Conservation (phyloP, 768 basidiomycete genomes). For the Amanita molliuscula region DNA sequence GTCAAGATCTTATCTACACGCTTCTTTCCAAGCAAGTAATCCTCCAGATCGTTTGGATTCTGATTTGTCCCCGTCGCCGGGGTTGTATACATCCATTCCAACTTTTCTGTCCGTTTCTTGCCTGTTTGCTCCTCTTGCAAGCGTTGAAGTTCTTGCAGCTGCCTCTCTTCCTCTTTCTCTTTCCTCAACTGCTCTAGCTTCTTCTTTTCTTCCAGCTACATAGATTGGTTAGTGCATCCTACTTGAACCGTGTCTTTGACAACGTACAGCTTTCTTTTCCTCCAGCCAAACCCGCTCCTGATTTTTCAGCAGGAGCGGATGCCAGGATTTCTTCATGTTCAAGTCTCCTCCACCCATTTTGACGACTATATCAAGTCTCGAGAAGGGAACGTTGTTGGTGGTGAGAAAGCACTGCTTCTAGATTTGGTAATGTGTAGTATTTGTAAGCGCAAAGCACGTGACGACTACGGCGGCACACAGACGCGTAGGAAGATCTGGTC, state of each 20-base stretch:
- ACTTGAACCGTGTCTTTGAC: not conserved
- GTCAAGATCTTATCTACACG: constrained; percentile 93
- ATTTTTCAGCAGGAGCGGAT: constrained; percentile 94
- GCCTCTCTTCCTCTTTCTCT: constrained; percentile 96
- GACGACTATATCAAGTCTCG: constrained; percentile 11
- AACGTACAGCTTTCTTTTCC: constrained; percentile 88
- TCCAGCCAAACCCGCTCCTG: constrained; percentile 99
- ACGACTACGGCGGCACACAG: not conserved
- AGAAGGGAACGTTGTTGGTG: constrained; percentile 10
- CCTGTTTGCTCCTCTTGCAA: constrained; percentile 94
- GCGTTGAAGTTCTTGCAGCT: constrained; percentile 91
- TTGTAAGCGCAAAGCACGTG: not conserved
- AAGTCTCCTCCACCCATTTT: constrained; percentile 98
- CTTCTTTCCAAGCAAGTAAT: constrained; percentile 95
- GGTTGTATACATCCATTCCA: constrained; percentile 99
- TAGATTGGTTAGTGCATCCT: constrained; percentile 9
- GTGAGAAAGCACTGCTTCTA: constrained; percentile 2
- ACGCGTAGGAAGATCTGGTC: not conserved
- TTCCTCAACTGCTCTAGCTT: constrained; percentile 94
- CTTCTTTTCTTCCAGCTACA: constrained; percentile 95
- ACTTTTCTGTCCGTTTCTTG: constrained; percentile 84
- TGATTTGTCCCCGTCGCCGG: constrained; percentile 84
- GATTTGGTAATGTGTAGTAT: not conserved
- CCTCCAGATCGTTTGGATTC: constrained; percentile 88
- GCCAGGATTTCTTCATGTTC: constrained; percentile 99